These are phyloP conservation scores for Metschnikowia shivogae DNA, from an alignment of 805 yeast genomes.

Conservation along the genomic window DNA sequence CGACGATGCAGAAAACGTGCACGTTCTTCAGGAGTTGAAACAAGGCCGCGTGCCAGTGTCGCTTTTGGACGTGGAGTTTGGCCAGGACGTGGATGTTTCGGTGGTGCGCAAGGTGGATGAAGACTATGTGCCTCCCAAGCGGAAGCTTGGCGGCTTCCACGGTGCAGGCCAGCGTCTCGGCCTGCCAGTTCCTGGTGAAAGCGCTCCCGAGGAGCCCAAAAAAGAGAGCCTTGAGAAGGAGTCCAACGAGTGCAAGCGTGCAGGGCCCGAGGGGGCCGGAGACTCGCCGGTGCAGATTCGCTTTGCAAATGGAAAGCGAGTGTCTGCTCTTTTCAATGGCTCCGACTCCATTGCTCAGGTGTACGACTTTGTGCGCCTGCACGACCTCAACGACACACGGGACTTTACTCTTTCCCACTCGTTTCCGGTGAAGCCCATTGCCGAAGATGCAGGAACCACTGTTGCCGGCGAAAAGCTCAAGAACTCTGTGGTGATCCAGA, in stretches of 20 bases:
- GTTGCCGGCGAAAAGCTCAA: slow-evolving; percentile 72
- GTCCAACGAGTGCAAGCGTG: not conserved
- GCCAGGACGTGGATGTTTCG: slow-evolving; percentile 90
- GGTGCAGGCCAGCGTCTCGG: slow-evolving; percentile 88
- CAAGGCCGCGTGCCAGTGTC: slow-evolving; percentile 89
- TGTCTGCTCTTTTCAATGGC: slow-evolving; percentile 60
- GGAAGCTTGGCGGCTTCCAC: slow-evolving; percentile 57
- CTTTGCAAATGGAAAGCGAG: slow-evolving; percentile 74
- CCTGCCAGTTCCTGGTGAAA: slow-evolving; percentile 79
- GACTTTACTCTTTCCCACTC: slow-evolving; percentile 67
- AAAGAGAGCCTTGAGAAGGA: slow-evolving; percentile 8
- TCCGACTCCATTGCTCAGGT: slow-evolving; percentile 60
- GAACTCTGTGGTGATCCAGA: slow-evolving; percentile 86
- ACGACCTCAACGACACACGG: slow-evolving; percentile 41
- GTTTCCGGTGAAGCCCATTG: slow-evolving; percentile 75
- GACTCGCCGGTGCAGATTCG: slow-evolving; percentile 79
- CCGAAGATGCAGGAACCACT: slow-evolving; percentile 45
- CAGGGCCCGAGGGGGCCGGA: slow-evolving; percentile 38
- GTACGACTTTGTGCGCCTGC: slow-evolving; percentile 59
- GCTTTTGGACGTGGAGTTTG: slow-evolving; percentile 74
- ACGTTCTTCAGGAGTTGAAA: slow-evolving; percentile 73
- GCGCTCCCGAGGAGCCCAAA: slow-evolving; percentile 12
- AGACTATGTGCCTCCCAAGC: slow-evolving; percentile 68
- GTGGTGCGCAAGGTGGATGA: slow-evolving; percentile 81
- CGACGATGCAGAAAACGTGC: slow-evolving; percentile 87